Evolutionary conservation across 2,329 filamentous ascomycete species (phyloP), one percentile per base, ranked within the genome.

Genomic region (Phialophora macrospora): DNA sequence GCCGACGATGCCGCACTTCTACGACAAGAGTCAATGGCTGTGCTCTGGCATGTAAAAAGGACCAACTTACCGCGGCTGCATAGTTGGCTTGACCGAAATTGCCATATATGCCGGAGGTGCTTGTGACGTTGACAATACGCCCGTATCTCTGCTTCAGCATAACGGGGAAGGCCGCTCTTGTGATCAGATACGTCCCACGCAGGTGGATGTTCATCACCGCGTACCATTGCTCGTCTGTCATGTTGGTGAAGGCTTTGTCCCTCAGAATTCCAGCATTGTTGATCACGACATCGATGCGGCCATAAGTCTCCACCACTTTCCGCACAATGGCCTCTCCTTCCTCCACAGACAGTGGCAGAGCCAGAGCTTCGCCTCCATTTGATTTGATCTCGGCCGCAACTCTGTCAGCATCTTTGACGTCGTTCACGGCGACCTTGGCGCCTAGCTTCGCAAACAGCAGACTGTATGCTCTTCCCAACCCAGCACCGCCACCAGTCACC

Each of bases 71-170:
- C 65, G 91, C 91, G 65, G 94, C 91, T 68, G 95, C 87, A 79
- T 98, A 98, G 85, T 98, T 98, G 74, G 94, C 92, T 81, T 98
- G 95, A 70, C 95, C 95, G 77, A 98, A 98, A 86, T 97, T 98
- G 72, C 95, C 95, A 78, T 98, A 98, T 79, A 98, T 96, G 80
- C 95, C 95, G 73, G 90, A 95, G 55, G 94, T 97, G 38, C 92
- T 96, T 46, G 95, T 94, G 58, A 95, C 98, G 85, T 99, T 99
- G 75, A 99, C 84, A 68, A 99, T 88, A 74, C 95, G 92, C 71
- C 95, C 95, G 75, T 97, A 98, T 85, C 97, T 97, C 80, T 99
- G 94, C 86, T 97, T 97, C 60, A 97, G 85, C 84, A 99, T 91
- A 80, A 95, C 90, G 55, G 95, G 94, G 94, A 94, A 98, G 24